Base-by-base conservation (phyloP, 495 filamentous ascomycete genomes). In the Usnea hakonensis region DNA sequence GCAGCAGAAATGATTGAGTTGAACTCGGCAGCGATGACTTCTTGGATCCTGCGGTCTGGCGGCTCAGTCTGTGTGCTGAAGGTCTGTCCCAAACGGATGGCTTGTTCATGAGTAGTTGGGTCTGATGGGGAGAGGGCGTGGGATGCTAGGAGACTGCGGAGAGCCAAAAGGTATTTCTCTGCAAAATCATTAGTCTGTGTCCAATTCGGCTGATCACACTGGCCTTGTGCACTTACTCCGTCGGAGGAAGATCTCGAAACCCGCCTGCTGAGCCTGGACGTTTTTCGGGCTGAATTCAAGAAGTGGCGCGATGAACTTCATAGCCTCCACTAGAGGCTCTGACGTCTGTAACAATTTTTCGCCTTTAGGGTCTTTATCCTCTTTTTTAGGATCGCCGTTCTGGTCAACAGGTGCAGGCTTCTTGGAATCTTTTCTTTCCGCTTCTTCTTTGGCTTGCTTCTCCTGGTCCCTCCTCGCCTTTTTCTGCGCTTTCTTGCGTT, bases 391-490 rank as follows among this genome's bases (percentile, higher is more conserved):
- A 55, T 81, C 79, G 36, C 80, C 79, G 55, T 83, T 80, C 40
- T 72, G 61, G 61, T 76, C 72, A 37, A 76, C 72, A 46, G 77
- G 78, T 63, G 77, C 46, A 67, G 77, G 60, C 77, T 82, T 70
- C 73, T 74, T 66, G 69, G 76, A 76, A 71, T 92, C 85, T 32
- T 89, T 87, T 74, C 89, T 93, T 65, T 90, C 87, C 17, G 85
- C 85, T 36, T 92, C 93, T 38, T 87, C 85, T 68, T 89, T 87
- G 70, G 95, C 90, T 52, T 81, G 72, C 67, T 88, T 91, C 68
- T 94, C 88, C 14, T 89, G 88, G 67, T 96, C 94, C 74, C 90
- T 92, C 76, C 86, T 92, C 3, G 93, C 92, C 77, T 97, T 98
- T 81, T 96, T 97, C 41, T 89, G 77, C 1, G 90, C 90, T 78